Conservation (phyloP, 441 rosid species). For the Eugenia klotzschiana region DNA sequence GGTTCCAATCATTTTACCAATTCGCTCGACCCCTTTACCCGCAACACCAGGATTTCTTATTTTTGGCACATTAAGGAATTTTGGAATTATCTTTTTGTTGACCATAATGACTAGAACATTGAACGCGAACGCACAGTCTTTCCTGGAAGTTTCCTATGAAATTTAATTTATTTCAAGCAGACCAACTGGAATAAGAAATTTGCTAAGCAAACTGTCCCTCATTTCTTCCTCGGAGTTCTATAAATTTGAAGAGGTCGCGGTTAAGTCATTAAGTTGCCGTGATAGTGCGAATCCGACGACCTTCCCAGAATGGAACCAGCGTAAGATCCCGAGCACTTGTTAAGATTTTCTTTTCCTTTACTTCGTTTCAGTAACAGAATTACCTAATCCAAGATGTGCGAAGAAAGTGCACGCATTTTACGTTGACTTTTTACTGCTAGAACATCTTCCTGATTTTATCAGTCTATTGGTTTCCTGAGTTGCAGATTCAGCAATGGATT, state of each 20-base stretch:
- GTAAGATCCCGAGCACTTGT: neutral
- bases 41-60: too few species aligned
- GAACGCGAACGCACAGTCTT: neutral
- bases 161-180: neutral
- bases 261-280: neutral
- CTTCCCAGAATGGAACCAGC: neutral
- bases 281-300: neutral
- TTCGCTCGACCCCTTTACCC: too few species aligned
- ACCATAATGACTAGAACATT: neutral
- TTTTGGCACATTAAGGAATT: too few species aligned
- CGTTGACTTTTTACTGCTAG: neutral
- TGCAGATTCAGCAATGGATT: constrained; percentile 20
- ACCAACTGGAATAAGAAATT: neutral
- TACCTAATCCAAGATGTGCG: too few species aligned
- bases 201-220: neutral
- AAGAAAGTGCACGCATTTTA: too few species aligned
- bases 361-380: neutral
- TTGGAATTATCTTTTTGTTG: too few species aligned
- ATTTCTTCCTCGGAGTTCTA: neutral
- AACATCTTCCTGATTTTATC: neutral
- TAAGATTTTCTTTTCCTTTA: neutral
- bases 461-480: neutral
- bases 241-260: neutral
- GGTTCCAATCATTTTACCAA: too few species aligned
- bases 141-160: neutral